phyloP scores from a whole-genome alignment of 139 green algal genomes.

The Picochlorum sp. region DNA sequence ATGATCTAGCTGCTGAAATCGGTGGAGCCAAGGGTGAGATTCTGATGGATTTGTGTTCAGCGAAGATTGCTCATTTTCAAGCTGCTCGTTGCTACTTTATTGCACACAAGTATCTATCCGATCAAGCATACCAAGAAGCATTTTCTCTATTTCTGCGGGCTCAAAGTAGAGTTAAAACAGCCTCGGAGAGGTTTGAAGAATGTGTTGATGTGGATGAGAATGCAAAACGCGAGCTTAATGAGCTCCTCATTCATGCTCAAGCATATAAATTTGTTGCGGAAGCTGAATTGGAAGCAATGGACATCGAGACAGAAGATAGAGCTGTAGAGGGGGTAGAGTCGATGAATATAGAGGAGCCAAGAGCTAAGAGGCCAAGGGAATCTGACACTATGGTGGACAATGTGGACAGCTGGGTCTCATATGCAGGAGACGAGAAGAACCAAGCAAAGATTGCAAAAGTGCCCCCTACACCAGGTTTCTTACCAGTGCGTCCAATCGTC shows the following conservation, averaged over 20 bases:
- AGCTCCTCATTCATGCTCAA: conserved; percentile 3
- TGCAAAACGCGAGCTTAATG: conserved; percentile 3
- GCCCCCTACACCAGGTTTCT: conserved; percentile 28
- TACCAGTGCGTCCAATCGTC: conserved; percentile 68
- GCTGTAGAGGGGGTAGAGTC: conserved; percentile 19
- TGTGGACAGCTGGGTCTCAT: conserved; percentile 37
- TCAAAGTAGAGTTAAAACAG: conserved; percentile 23
- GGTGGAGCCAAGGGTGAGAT: conserved; percentile 43
- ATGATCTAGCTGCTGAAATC: conserved; percentile 39
- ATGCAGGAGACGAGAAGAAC: conserved; percentile 5
- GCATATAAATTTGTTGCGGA: conserved; percentile 20
- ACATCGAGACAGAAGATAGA: conserved; percentile 7
- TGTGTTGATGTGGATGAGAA: conserved; percentile 11
- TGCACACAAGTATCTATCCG: conserved; percentile 39
- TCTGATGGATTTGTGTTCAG: conserved; percentile 37
- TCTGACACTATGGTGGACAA: conserved; percentile 36
- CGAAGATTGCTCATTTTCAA: conserved; percentile 28
- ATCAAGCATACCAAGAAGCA: conserved; percentile 37
- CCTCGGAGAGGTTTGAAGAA: conserved; percentile 14
- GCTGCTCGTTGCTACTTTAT: conserved; percentile 36
- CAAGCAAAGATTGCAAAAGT: conserved; percentile 13
- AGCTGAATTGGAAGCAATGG: conserved; percentile 13
- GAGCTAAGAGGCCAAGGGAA: background rate
- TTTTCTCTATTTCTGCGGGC: conserved; percentile 45
- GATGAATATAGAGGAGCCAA: conserved; percentile 18